Conservation (phyloP, 306 rosid genomes). For the Prinsepia uniflora region DNA sequence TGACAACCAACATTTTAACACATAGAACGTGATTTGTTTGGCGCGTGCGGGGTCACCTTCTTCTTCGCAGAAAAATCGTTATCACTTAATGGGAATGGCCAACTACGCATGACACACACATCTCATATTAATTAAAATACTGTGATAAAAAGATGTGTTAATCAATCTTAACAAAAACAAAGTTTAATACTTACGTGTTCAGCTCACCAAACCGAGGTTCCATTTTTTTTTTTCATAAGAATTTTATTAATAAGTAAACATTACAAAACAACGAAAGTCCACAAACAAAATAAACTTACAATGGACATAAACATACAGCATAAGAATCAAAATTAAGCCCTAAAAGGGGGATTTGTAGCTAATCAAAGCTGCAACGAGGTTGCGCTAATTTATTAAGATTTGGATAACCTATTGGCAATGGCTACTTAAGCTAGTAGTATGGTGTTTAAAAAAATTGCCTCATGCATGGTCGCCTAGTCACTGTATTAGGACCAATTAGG, state of each 20-base stretch:
- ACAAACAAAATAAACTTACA: no score
- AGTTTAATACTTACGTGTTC: not conserved
- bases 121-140: not conserved
- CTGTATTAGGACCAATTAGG: not conserved
- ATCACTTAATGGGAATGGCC: constrained; percentile 1
- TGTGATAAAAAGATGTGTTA: not conserved
- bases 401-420: no score
- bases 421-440: no score
- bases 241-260: no score
- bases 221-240: no score
- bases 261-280: no score
- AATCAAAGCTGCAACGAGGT: constrained; percentile 2
- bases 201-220: not conserved
- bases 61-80: not conserved
- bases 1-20: constrained; percentile 5
- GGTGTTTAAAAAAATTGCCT: no score
- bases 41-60: not conserved
- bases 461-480: not conserved
- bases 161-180: no score
- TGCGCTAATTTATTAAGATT: no score
- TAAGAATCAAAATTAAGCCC: no score
- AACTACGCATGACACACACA: not conserved
- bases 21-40: not conserved
- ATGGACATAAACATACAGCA: no score
- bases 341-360: constrained; percentile 11